These are phyloP conservation scores for Aspergillus niger DNA, from an alignment of 2,329 filamentous ascomycete species.

Conservation along the genomic window DNA sequence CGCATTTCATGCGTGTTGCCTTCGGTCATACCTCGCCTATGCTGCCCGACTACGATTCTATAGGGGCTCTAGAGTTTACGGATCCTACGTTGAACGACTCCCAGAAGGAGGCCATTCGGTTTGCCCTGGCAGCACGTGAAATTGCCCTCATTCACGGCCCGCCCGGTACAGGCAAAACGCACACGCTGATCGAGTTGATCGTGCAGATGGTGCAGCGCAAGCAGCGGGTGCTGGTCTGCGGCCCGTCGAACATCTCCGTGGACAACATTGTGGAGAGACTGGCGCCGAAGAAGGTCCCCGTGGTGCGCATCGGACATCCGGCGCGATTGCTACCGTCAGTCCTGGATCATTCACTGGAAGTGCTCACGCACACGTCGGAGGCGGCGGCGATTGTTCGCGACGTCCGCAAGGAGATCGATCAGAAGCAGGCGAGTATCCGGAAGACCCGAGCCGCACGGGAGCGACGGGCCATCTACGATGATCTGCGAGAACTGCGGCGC, in stretches of 20 bases:
- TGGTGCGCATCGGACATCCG: conserved; percentile 89
- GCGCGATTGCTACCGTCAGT: conserved; percentile 87
- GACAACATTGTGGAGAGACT: conserved; percentile 97
- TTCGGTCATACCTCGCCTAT: conserved; percentile 61
- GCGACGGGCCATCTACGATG: conserved; percentile 76
- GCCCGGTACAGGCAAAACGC: conserved; percentile 94
- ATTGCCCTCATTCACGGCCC: conserved; percentile 92
- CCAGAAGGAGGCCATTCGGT: conserved; percentile 68
- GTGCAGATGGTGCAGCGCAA: conserved; percentile 78
- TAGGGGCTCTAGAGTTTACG: conserved; percentile 54
- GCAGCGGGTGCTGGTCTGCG: conserved; percentile 84
- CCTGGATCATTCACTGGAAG: conserved; percentile 84
- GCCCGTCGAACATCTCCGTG: conserved; percentile 93
- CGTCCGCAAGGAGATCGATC: conserved; percentile 88
- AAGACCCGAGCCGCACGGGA: conserved; percentile 83
- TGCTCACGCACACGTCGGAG: conserved; percentile 86
- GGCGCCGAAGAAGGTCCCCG: conserved; percentile 78
- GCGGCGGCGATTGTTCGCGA: conserved; percentile 87
- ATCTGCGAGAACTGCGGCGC: conserved; percentile 80
- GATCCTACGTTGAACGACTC: conserved; percentile 62
- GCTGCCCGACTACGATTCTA: conserved; percentile 49
- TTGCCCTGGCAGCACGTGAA: conserved; percentile 78
- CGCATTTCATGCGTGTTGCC: conserved; percentile 60
- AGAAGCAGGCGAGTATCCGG: conserved; percentile 82
- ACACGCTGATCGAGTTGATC: conserved; percentile 93